These are phyloP conservation scores for Mortierella sp. DNA, from an alignment of 371 early-diverging fungal genomes.

Conservation along the genomic window DNA sequence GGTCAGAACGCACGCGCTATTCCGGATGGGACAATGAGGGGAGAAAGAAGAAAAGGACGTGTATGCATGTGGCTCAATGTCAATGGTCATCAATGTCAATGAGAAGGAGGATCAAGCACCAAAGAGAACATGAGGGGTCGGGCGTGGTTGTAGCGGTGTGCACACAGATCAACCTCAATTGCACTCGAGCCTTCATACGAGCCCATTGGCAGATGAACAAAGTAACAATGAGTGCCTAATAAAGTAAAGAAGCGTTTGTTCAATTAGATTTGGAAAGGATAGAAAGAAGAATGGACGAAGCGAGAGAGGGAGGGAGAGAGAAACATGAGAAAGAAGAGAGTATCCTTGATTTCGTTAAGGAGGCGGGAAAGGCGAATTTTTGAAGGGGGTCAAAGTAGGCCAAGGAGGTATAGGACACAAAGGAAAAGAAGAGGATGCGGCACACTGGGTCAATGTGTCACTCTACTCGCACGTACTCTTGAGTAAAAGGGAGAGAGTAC, in stretches of 20 bases:
- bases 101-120: neutral
- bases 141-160: neutral
- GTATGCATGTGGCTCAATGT: neutral
- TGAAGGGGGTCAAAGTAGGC: neutral
- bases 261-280: conserved; percentile 1
- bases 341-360: conserved; percentile 6
- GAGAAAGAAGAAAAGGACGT: neutral
- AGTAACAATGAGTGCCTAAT: neutral
- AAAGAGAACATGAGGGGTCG: neutral
- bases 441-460: neutral
- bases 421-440: neutral
- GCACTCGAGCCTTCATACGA: neutral
- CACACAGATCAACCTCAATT: neutral
- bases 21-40: neutral
- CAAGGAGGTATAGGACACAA: neutral
- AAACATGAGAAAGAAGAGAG: neutral
- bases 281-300: neutral
- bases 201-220: too few species aligned
- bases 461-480: neutral
- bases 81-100: neutral
- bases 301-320: neutral
- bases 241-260: neutral
- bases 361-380: conserved; percentile 9
- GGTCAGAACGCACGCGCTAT: neutral
- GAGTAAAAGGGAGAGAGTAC: neutral